Evolutionary conservation across 352 stramenopile genomes (phyloP).

Genomic region (Phytopythium ostracodes): DNA sequence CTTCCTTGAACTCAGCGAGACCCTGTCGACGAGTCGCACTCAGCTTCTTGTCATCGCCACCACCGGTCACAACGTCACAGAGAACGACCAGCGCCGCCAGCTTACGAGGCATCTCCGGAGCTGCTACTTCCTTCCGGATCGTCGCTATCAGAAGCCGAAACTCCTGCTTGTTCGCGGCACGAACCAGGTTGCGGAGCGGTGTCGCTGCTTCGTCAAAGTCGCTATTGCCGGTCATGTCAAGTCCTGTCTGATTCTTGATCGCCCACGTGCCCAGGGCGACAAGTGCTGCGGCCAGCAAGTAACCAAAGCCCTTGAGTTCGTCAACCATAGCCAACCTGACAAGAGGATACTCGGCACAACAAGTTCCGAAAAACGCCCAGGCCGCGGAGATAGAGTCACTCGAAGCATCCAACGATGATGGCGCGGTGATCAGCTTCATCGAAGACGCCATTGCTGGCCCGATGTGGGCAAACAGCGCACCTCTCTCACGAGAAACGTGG

Average conservation of each 20-base stretch:
- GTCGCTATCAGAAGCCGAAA: conserved; percentile 61
- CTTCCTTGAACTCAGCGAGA: conserved; percentile 50
- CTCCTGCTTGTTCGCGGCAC: conserved; percentile 67
- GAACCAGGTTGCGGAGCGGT: conserved; percentile 39
- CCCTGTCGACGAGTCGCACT: conserved; percentile 37
- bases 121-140: conserved; percentile 45
- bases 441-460: conserved; percentile 26
- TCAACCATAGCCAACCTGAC: conserved; percentile 40
- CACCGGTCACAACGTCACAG: conserved; percentile 33
- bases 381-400: conserved; percentile 14
- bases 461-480: not conserved
- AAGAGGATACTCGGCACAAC: conserved; percentile 57
- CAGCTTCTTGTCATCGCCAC: conserved; percentile 56
- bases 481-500: not conserved
- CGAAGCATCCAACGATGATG: conserved; percentile 7
- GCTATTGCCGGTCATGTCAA: not conserved
- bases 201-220: not conserved
- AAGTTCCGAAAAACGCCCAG: conserved; percentile 47
- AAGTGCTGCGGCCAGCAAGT: conserved; percentile 48
- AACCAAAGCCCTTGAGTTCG: conserved; percentile 43
- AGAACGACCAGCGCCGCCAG: conserved; percentile 49
- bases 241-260: conserved; percentile 3
- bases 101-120: conserved; percentile 33
- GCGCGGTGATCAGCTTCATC: conserved; percentile 32
- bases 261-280: conserved; percentile 14